Evolutionary conservation across 441 rosid genomes (phyloP).

Genomic region (Melastoma candidum): DNA sequence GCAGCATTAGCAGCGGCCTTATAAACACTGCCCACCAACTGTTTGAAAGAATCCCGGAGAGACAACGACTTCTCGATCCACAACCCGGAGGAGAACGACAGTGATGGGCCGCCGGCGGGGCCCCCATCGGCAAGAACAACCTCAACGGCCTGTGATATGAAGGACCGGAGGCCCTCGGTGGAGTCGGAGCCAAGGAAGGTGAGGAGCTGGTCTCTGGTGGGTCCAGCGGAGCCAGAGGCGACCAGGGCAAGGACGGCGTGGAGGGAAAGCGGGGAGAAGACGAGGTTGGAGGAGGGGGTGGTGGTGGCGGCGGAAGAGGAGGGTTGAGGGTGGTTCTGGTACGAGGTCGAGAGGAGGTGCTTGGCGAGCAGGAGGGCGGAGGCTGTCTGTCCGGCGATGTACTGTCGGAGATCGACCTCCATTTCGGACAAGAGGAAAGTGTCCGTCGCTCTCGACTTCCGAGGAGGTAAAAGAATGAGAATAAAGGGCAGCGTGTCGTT

Average conservation of each 20-base stretch:
- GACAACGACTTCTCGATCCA: conserved; percentile 68
- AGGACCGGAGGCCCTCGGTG: conserved; percentile 39
- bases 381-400: too few relatives aligned
- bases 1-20: conserved; percentile 48
- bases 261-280: conserved; percentile 77
- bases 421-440: too few relatives aligned
- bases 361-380: too few relatives aligned
- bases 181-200: conserved; percentile 59
- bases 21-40: conserved; percentile 41
- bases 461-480: too few relatives aligned
- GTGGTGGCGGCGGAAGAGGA: too few relatives aligned
- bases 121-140: conserved; percentile 65
- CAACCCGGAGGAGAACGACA: conserved; percentile 54
- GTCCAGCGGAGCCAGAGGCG: conserved; percentile 60
- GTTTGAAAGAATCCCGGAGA: conserved; percentile 47
- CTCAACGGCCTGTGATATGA: conserved; percentile 51
- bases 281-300: too few relatives aligned
- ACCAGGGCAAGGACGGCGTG: conserved; percentile 59
- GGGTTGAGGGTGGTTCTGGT: too few relatives aligned
- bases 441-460: too few relatives aligned
- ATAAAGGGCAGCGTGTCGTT: too few relatives aligned
- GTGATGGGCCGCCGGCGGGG: conserved; percentile 45
- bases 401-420: too few relatives aligned
- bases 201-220: conserved; percentile 63
- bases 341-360: too few relatives aligned